These are phyloP conservation scores for Mucor indicus DNA, from an alignment of 371 early-diverging fungal genomes.

Conservation along the genomic window DNA sequence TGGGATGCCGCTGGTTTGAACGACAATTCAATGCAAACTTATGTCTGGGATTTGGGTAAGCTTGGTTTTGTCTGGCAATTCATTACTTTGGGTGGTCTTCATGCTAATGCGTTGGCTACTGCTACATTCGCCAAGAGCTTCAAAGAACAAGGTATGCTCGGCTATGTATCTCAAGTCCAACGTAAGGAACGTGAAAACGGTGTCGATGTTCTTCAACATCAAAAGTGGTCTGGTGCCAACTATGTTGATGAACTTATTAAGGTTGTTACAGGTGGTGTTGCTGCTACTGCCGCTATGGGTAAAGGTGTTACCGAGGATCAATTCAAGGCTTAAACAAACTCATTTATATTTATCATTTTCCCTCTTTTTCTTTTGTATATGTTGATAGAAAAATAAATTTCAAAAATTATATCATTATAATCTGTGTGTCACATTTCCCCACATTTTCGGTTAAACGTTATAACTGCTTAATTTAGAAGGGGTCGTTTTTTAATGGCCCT, in stretches of 20 bases:
- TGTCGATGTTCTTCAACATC: constrained; percentile 94
- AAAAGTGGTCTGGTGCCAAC: constrained; percentile 97
- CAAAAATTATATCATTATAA: neutral
- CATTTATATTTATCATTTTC: neutral
- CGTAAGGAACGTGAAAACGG: constrained; percentile 87
- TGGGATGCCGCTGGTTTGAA: constrained; percentile 95
- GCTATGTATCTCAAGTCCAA: constrained; percentile 93
- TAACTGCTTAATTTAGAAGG: neutral
- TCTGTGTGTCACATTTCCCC: neutral
- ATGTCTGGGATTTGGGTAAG: constrained; percentile 78
- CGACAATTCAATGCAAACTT: constrained; percentile 83
- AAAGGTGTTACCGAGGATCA: constrained; percentile 84
- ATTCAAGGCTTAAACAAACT: constrained; percentile 44
- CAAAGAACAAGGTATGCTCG: constrained; percentile 89
- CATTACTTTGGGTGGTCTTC: constrained; percentile 97
- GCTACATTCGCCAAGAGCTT: constrained; percentile 87
- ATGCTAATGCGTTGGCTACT: constrained; percentile 82
- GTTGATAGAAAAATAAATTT: neutral
- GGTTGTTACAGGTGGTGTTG: constrained; percentile 90
- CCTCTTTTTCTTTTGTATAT: neutral
- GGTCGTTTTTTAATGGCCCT: neutral
- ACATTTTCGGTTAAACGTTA: constrained; percentile 2
- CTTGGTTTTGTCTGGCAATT: constrained; percentile 98
- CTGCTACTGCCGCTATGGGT: constrained; percentile 96
- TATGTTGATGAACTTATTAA: constrained; percentile 92